A percentile compares a stretch with the other conserved stretches of the same genome.
Evolutionary conservation across 2,329 filamentous ascomycete genomes (phyloP).

Genomic region (Neopestalotiopsis rosae): DNA sequence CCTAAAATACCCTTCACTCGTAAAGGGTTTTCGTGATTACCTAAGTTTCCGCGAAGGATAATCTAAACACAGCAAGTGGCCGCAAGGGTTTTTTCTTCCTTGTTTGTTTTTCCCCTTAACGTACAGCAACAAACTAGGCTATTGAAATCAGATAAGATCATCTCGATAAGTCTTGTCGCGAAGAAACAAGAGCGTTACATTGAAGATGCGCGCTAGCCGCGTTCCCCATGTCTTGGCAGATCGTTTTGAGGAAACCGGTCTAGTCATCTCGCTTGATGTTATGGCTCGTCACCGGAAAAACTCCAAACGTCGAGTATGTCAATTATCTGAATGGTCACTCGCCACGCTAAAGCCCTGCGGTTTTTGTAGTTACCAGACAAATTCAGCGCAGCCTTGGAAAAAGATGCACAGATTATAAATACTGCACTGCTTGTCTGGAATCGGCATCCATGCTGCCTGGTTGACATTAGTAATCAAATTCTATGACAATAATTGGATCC

Average conservation of each 20-base stretch:
- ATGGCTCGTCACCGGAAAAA: background rate
- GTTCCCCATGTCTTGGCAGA: background rate
- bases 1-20: too few relatives aligned
- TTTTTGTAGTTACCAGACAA: background rate
- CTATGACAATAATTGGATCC: background rate
- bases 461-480: background rate
- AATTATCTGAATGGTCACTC: background rate
- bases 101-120: too few relatives aligned
- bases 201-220: background rate
- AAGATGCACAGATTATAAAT: background rate
- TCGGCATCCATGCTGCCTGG: background rate
- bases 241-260: background rate
- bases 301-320: background rate
- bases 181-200: background rate
- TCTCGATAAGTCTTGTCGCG: background rate
- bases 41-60: too few relatives aligned
- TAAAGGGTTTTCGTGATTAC: too few relatives aligned
- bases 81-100: too few relatives aligned
- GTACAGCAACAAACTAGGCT: too few relatives aligned
- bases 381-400: background rate
- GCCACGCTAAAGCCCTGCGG: background rate
- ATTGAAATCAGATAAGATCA: too few relatives aligned
- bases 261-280: background rate
- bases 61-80: too few relatives aligned
- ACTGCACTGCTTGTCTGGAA: background rate